phyloP scores from a whole-genome alignment of 2,329 filamentous ascomycete genomes.

The Pyrenophora seminiperda region DNA sequence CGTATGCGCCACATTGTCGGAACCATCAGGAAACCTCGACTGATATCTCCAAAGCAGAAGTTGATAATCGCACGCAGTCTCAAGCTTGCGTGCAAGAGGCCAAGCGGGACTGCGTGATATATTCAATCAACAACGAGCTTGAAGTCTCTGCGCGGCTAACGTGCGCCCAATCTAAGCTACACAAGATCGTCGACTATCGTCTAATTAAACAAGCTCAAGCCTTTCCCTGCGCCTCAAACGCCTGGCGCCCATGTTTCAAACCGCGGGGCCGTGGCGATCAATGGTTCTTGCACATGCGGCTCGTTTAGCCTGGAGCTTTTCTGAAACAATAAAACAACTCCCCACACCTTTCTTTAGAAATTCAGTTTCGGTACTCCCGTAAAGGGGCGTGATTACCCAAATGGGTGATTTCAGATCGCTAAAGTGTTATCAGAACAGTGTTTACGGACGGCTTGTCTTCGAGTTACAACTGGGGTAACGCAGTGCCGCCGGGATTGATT shows the following conservation, averaged over 20 bases:
- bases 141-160: neutral
- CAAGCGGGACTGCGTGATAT: neutral
- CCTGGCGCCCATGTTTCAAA: slow-evolving; percentile 9
- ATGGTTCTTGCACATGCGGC: slow-evolving; percentile 15
- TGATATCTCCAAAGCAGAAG: neutral
- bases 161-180: neutral
- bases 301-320: slow-evolving; percentile 15
- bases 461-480: neutral
- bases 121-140: neutral
- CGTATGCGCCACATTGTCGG: neutral
- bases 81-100: neutral
- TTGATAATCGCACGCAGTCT: neutral
- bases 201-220: slow-evolving; percentile 3
- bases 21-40: neutral
- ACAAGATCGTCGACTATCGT: neutral
- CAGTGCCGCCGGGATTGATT: neutral
- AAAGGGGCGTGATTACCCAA: slow-evolving; percentile 7
- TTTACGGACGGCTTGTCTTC: neutral
- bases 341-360: slow-evolving; percentile 30
- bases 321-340: slow-evolving; percentile 24
- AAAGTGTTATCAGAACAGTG: slow-evolving; percentile 5
- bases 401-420: neutral
- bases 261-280: slow-evolving; percentile 17
- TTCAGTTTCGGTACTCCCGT: slow-evolving; percentile 28
- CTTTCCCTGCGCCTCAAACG: slow-evolving; percentile 14